Conservation (phyloP, 257 asterid species). For the Nicotiana otophora region DNA sequence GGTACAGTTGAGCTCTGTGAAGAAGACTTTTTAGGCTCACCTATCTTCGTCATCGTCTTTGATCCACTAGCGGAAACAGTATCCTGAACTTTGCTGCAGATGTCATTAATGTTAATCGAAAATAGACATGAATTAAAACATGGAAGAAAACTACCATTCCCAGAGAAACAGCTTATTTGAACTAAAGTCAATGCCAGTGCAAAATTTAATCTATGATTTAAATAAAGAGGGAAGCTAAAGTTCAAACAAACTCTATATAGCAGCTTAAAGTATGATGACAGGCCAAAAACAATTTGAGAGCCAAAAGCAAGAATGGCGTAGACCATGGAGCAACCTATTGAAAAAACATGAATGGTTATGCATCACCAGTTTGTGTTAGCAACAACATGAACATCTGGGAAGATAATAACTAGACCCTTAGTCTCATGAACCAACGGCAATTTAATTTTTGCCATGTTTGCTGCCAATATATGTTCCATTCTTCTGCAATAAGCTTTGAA, state of each 20-base stretch:
- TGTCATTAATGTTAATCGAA: conserved; percentile 9
- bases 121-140: background rate
- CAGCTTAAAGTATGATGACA: background rate
- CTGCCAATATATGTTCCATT: background rate
- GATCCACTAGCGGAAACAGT: conserved; percentile 35
- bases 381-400: background rate
- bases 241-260: background rate
- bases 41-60: conserved; percentile 27
- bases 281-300: background rate
- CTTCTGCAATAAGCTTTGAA: background rate
- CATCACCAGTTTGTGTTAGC: background rate
- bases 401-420: background rate
- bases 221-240: conserved; percentile 2
- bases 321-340: conserved; percentile 3
- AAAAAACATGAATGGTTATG: background rate
- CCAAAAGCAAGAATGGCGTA: conserved; percentile 7
- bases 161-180: background rate
- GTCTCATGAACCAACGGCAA: background rate
- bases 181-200: background rate
- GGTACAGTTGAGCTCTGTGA: conserved; percentile 37
- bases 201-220: background rate
- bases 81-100: conserved; percentile 53
- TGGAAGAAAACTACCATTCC: conserved; percentile 9
- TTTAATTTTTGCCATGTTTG: background rate
- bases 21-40: conserved; percentile 38